Conservation (phyloP, 2,329 filamentous ascomycete genomes). For the Diaporthe sp. region DNA sequence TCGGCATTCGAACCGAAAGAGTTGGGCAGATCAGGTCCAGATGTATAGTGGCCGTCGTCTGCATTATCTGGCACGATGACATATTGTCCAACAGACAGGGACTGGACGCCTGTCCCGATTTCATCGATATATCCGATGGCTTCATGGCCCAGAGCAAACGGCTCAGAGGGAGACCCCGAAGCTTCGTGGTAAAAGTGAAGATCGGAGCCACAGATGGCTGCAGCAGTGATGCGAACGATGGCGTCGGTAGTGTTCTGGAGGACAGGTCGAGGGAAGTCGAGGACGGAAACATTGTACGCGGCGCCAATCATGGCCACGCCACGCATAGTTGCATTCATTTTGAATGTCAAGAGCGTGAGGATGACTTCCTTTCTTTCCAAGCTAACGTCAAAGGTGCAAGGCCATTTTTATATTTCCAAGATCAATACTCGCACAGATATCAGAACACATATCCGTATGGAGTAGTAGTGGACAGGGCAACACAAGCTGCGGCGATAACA, state of each 20-base stretch:
- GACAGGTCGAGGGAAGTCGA: not conserved
- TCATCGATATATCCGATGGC: conserved; percentile 64
- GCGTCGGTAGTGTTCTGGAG: conserved; percentile 56
- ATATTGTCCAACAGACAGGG: not conserved
- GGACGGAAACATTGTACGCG: not conserved
- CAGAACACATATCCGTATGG: no score
- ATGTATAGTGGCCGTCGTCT: conserved; percentile 64
- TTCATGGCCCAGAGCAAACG: conserved; percentile 64
- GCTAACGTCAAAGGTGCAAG: no score
- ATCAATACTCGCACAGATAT: no score
- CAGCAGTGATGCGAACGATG: conserved; percentile 61
- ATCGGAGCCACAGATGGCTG: conserved; percentile 68
- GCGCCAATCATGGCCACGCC: not conserved
- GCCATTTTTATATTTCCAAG: no score
- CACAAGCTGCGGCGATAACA: no score
- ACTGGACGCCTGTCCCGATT: conserved; percentile 50
- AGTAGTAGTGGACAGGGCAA: no score
- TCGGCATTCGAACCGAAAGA: conserved; percentile 62
- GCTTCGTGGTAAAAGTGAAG: conserved; percentile 68
- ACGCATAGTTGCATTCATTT: not conserved
- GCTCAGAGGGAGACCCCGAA: conserved; percentile 55
- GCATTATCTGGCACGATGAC: conserved; percentile 58
- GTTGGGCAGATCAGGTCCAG: conserved; percentile 58
- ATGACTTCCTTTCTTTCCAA: no score
- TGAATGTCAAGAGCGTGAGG: no score